A percentile compares a stretch with the other conserved stretches of the same genome.
These are phyloP conservation scores for Suhomyces atakaporum DNA, from an alignment of 1,139 yeast species.

Conservation along the genomic window DNA sequence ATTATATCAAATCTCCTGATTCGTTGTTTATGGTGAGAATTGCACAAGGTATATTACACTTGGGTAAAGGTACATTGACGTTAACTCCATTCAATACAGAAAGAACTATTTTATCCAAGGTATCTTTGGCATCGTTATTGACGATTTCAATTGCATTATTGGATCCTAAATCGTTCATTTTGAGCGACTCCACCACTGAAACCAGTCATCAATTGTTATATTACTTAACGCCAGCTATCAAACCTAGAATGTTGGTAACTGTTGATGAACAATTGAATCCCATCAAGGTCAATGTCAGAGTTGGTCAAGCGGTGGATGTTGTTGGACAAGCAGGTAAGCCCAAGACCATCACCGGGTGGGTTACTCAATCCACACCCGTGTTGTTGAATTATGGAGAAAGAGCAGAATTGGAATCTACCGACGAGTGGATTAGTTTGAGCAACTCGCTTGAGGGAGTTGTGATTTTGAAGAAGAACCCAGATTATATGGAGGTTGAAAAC, in stretches of 20 bases:
- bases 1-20: slow-evolving; percentile 88
- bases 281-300: slow-evolving; percentile 92
- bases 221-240: slow-evolving; percentile 84
- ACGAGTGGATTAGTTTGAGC: slow-evolving; percentile 84
- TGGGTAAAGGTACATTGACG: slow-evolving; percentile 94
- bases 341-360: slow-evolving; percentile 99
- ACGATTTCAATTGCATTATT: slow-evolving; percentile 83
- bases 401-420: slow-evolving; percentile 89
- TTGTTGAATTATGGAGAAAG: slow-evolving; percentile 91
- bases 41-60: slow-evolving; percentile 91
- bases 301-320: slow-evolving; percentile 97
- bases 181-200: slow-evolving; percentile 50
- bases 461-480: slow-evolving; percentile 87
- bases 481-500: slow-evolving; percentile 69
- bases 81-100: slow-evolving; percentile 89
- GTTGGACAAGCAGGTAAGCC: slow-evolving; percentile 99
- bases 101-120: slow-evolving; percentile 83
- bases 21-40: slow-evolving; percentile 90
- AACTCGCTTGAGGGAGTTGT: slow-evolving; percentile 90
- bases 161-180: slow-evolving; percentile 74
- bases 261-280: slow-evolving; percentile 88
- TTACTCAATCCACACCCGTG: slow-evolving; percentile 97
- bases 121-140: slow-evolving; percentile 84
- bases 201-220: slow-evolving; percentile 79
- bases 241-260: slow-evolving; percentile 91